These are phyloP conservation scores for Trametes versicolor DNA, from an alignment of 1,284 basidiomycete genomes.

Conservation along the genomic window DNA sequence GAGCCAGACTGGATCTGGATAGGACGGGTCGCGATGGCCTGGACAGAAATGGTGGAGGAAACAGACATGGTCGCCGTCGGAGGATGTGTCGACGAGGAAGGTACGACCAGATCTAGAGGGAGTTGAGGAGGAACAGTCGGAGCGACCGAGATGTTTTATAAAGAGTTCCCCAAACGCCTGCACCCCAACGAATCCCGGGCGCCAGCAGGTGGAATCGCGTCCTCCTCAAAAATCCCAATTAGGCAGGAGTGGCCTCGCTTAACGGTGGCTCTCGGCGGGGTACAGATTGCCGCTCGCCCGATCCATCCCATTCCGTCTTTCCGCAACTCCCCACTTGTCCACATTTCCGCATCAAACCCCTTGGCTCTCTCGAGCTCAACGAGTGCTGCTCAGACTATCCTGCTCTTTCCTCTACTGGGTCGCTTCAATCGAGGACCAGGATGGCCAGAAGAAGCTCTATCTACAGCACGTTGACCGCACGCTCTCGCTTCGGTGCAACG, in stretches of 20 bases:
- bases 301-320: constrained; percentile 18
- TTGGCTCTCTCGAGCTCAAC: neutral
- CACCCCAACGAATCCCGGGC: constrained; percentile 37
- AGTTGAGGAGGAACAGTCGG: constrained; percentile 26
- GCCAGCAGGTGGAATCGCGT: constrained; percentile 20
- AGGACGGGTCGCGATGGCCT: constrained; percentile 65
- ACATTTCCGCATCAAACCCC: constrained; percentile 3
- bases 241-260: constrained; percentile 18
- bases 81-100: constrained; percentile 35
- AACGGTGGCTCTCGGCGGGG: constrained; percentile 1
- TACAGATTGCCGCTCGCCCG: constrained; percentile 29
- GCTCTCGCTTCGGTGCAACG: constrained; percentile 32
- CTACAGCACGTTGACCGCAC: constrained; percentile 26
- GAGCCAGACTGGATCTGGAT: constrained; percentile 68
- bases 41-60: constrained; percentile 31
- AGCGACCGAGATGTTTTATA: constrained; percentile 27
- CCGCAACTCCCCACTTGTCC: neutral
- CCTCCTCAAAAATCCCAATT: constrained; percentile 30
- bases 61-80: constrained; percentile 42
- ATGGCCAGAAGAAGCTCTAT: neutral
- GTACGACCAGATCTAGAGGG: constrained; percentile 30
- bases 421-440: neutral
- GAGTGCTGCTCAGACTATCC: neutral
- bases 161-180: constrained; percentile 33
- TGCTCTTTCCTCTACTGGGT: no score